These are phyloP conservation scores for Venturia aucupariae DNA, from an alignment of 2,329 filamentous ascomycete species.

Conservation along the genomic window DNA sequence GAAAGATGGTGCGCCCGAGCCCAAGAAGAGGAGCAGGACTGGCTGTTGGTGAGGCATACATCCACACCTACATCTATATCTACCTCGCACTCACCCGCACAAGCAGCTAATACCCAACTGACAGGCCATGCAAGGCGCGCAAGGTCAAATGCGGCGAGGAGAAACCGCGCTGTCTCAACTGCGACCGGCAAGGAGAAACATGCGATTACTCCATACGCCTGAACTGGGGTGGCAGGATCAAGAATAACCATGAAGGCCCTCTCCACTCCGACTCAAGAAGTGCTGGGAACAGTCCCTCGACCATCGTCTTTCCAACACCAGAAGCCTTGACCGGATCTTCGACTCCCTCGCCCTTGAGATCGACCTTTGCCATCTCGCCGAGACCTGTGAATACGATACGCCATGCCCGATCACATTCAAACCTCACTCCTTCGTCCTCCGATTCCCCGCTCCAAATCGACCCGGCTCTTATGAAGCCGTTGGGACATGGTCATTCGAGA, in stretches of 20 bases:
- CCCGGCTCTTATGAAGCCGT: slow-evolving; percentile 20
- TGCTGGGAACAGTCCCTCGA: slow-evolving; percentile 14
- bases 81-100: not conserved
- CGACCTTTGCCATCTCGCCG: slow-evolving; percentile 9
- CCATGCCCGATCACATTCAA: slow-evolving; percentile 23
- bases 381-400: slow-evolving; percentile 14
- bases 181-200: slow-evolving; percentile 58
- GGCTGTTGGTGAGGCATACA: slow-evolving; percentile 51
- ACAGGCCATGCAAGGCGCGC: slow-evolving; percentile 67
- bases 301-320: slow-evolving; percentile 14
- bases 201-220: slow-evolving; percentile 76
- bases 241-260: slow-evolving; percentile 39
- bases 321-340: slow-evolving; percentile 10
- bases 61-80: no score
- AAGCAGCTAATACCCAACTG: slow-evolving; percentile 17
- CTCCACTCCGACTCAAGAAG: slow-evolving; percentile 3
- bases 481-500: slow-evolving; percentile 8
- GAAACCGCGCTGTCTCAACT: slow-evolving; percentile 51
- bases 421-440: slow-evolving; percentile 20
- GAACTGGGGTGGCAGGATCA: slow-evolving; percentile 69
- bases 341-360: slow-evolving; percentile 18
- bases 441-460: slow-evolving; percentile 21
- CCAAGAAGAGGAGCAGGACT: slow-evolving; percentile 58
- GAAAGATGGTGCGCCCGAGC: slow-evolving; percentile 53
- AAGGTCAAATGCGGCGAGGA: slow-evolving; percentile 79